Evolutionary conservation across 495 filamentous ascomycete genomes (phyloP).

Genomic region (Xylaria intraflava): DNA sequence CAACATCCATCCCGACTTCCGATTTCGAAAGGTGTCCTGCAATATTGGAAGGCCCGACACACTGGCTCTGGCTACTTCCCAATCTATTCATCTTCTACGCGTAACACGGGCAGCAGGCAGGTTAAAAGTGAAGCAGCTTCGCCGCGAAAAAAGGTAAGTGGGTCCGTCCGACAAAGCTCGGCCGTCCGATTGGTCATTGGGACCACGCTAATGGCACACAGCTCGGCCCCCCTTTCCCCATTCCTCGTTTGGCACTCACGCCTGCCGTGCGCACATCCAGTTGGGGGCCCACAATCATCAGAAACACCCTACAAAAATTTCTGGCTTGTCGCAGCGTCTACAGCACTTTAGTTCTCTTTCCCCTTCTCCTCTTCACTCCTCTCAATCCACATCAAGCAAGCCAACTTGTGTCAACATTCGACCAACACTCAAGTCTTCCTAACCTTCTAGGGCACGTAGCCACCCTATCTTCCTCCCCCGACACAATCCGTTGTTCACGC

Average conservation of each 20-base stretch:
- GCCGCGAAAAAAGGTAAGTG: not conserved
- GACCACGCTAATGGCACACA: not conserved
- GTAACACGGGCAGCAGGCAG: too few relatives aligned
- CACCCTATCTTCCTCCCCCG: conserved; percentile 67
- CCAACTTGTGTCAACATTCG: conserved; percentile 31
- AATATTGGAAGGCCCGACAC: too few relatives aligned
- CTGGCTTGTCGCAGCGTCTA: conserved; percentile 33
- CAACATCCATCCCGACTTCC: too few relatives aligned
- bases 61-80: too few relatives aligned
- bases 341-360: conserved; percentile 28
- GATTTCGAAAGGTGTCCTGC: too few relatives aligned
- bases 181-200: conserved; percentile 4
- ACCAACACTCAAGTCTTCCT: conserved; percentile 30
- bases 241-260: conserved; percentile 11
- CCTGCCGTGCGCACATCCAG: conserved; percentile 22
- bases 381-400: conserved; percentile 41
- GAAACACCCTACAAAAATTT: conserved; percentile 47
- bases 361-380: conserved; percentile 40
- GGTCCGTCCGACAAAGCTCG: not conserved
- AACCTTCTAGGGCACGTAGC: conserved; percentile 82
- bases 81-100: too few relatives aligned
- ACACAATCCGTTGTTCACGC: conserved; percentile 46
- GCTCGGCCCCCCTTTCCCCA: conserved; percentile 5
- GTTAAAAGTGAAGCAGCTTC: not conserved
- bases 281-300: conserved; percentile 27